A percentile compares a stretch with the other conserved stretches of the same genome.
phyloP scores from a whole-genome alignment of 768 basidiomycete genomes.

The Rhodosporidiobolus odoratus region DNA sequence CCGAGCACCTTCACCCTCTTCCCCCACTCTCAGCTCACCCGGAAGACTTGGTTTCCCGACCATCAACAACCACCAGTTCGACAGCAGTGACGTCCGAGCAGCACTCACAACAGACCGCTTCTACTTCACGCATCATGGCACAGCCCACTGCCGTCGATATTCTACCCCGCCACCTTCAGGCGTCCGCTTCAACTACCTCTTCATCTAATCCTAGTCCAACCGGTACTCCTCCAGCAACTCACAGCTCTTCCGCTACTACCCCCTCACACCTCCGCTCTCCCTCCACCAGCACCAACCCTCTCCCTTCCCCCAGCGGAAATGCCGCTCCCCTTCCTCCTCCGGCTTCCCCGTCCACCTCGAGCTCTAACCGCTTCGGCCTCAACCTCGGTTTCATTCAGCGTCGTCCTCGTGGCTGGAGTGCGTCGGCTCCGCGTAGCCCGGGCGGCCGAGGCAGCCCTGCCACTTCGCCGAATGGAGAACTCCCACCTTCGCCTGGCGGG shows the following conservation, averaged over 20 bases:
- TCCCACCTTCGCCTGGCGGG: constrained; percentile 21
- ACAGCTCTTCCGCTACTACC: background rate
- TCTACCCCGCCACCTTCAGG: constrained; percentile 21
- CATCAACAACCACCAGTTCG: too few relatives aligned
- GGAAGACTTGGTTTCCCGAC: too few relatives aligned
- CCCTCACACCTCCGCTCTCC: background rate
- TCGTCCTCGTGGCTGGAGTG: constrained; percentile 31
- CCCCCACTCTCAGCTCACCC: too few relatives aligned
- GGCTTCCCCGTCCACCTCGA: constrained; percentile 7
- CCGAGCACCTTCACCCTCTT: too few relatives aligned
- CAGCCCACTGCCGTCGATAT: constrained; percentile 3
- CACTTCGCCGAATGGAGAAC: constrained; percentile 13
- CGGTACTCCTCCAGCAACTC: constrained; percentile 27
- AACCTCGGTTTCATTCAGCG: constrained; percentile 31
- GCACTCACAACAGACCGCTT: too few relatives aligned
- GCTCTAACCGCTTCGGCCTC: constrained; percentile 32
- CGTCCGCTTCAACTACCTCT: constrained; percentile 6
- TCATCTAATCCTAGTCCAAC: background rate
- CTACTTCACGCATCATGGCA: too few relatives aligned
- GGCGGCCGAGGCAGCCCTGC: background rate
- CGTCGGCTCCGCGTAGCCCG: constrained; percentile 21
- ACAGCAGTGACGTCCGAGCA: too few relatives aligned
- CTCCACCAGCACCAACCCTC: background rate
- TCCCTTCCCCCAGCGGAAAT: background rate
- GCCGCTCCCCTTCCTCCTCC: background rate